A percentile compares a stretch with the other conserved stretches of the same genome.
Evolutionary conservation across 371 early-diverging fungal genomes (phyloP).

Genomic region (Lichtheimia hyalospora): DNA sequence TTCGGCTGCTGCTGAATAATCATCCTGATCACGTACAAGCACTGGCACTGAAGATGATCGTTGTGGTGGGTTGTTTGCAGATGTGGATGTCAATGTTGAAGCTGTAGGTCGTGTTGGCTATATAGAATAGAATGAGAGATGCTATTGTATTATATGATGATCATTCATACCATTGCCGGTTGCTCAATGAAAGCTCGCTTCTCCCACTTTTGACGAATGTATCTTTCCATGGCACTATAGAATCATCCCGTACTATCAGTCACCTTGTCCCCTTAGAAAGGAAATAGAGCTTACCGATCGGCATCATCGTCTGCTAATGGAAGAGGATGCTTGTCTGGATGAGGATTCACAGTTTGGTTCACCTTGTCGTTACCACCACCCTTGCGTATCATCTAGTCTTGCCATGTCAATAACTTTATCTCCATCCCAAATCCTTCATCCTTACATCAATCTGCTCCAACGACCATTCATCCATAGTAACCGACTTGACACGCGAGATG

Average conservation of each 20-base stretch:
- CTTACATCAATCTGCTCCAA: slow-evolving; percentile 86
- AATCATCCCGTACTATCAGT: neutral
- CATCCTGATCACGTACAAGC: slow-evolving; percentile 8
- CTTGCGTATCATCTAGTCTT: slow-evolving; percentile 52
- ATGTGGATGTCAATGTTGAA: neutral
- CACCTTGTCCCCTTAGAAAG: neutral
- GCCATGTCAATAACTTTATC: neutral
- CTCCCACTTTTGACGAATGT: slow-evolving; percentile 94
- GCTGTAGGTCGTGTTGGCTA: slow-evolving; percentile 13
- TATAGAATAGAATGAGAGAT: neutral
- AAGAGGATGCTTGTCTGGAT: slow-evolving; percentile 63
- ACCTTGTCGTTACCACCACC: slow-evolving; percentile 85
- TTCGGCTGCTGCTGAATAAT: slow-evolving; percentile 7
- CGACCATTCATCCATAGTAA: slow-evolving; percentile 92
- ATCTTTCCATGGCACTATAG: slow-evolving; percentile 86
- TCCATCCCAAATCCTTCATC: neutral
- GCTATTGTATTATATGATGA: neutral
- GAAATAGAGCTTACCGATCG: slow-evolving; percentile 53
- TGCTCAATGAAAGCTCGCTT: slow-evolving; percentile 67
- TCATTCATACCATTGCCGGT: slow-evolving; percentile 5
- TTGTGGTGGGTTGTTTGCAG: slow-evolving; percentile 21
- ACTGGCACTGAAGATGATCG: slow-evolving; percentile 48
- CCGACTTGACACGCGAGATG: slow-evolving; percentile 91
- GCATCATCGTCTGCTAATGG: slow-evolving; percentile 61
- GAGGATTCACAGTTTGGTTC: slow-evolving; percentile 72